Base-by-base conservation (phyloP, 306 rosid genomes). In the Sicyos baderoa region DNA sequence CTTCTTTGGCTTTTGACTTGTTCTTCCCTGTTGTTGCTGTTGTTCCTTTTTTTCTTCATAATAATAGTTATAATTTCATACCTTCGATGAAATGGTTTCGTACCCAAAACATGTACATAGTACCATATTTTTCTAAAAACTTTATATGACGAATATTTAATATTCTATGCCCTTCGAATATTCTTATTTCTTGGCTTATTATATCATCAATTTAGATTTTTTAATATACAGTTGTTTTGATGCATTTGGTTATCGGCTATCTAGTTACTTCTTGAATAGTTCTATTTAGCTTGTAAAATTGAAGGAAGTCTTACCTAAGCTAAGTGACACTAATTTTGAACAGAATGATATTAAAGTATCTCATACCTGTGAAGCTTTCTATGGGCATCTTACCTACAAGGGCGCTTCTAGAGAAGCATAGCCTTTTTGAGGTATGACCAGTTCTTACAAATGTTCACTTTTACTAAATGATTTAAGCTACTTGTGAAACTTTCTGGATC, bases 311-410 rank as follows among this genome's bases (percentile, higher is more conserved):
- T 62, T 25, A 15, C 76, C 18, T 29, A 29, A 29, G 2, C 14
- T 64, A 3, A 49, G 83, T 80, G 52, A 53, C 60, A 3, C 56
- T 70, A 64, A 58, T 57, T 22, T 77, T 68, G 67, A 63, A 32
- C 52, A 93, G 99, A 93, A 82, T 88, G 99, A 90, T 93, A 76
- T 85, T 93, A 40, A 93, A 93, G 73, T 88, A 88, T 85, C 89
- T 93, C 63, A 85, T 93, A 79, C 99, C 99, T 14, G 97, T 88
- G 79, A 90, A 94, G 95, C 96, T 94, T 81, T 94, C 99, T 22
- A 84, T 88, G 13, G 97, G 97, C 81, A 88, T 94, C 80, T 84
- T 93, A 74, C 99, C 99, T 32, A 84, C 74, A 45, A 85, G 79
- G 69, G 76, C 80, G 80, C 88, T 93, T 63, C 77, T 93, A 67